Base-by-base conservation (phyloP, 108 stramenopile species). In the Schizochytrium sp. region DNA sequence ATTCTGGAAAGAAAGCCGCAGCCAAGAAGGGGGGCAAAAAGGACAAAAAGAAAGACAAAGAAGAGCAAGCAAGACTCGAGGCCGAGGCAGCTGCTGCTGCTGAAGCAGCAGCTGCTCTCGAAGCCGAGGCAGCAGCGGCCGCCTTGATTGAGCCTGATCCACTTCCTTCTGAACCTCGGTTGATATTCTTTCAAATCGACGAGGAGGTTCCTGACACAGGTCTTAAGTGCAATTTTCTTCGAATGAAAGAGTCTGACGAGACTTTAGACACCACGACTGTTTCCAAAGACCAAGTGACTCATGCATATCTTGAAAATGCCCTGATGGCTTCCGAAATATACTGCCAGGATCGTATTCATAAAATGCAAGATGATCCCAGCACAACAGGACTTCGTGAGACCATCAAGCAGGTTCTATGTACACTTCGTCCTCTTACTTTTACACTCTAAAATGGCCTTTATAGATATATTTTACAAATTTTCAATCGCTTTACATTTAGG, bases 31-130 rank as follows among this genome's bases (percentile, higher is more conserved):
- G 76, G 4, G 50, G 50, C 12, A 83, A 83, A 28, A 83, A 55
- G 50, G 53, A 83, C 47, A 83, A 83, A 53, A 83, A 83, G 28
- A 83, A 83, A 40, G 76, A 55, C 76, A 83, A 83, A 53, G 53
- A 83, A 42, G 76, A 55, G 28, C 47, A 83, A 50, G 76, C 50
- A 38, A 17, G 64, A 7, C 64, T 69, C 15, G 64, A 83, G 47
- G 76, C 47, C 76, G 76, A 83, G 47, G 50, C 76, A 13, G 76
- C 53, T 28, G 76, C 53, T 19, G 76, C 47, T 1, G 76, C 47
- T 10, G 76, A n/a, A 10, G 50, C 49, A 53, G 76, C 47, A 13
- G 76, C 76, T 10, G 76, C 50, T 13, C 76, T n/a, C 10, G 76
- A 83, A 55, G 76, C 47, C 10, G 50, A 83, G 28, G 50, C 19